phyloP scores from a whole-genome alignment of 148 eudicot species.

The Tetragonia tetragonoides region DNA sequence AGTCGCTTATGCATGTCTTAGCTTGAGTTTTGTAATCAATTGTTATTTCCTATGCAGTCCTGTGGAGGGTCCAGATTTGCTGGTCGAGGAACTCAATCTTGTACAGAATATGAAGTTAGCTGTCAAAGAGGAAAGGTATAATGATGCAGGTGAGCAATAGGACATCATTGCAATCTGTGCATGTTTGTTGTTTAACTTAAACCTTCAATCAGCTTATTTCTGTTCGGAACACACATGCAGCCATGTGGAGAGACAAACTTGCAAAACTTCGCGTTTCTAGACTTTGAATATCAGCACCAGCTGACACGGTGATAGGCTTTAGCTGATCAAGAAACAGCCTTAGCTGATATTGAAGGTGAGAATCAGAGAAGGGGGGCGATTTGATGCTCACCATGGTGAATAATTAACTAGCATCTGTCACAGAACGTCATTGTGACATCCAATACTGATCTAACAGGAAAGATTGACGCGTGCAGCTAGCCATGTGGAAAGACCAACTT shows the following conservation, averaged over 20 bases:
- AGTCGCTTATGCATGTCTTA: not conserved
- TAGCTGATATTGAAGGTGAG: not conserved
- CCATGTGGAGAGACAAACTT: conserved; percentile 69
- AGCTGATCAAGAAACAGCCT: not conserved
- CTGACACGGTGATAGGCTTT: conserved; percentile 6
- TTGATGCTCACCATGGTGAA: not conserved
- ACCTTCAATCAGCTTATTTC: not conserved
- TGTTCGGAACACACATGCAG: conserved; percentile 27
- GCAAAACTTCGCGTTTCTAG: conserved; percentile 32
- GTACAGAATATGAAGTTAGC: conserved; percentile 59
- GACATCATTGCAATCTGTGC: not conserved
- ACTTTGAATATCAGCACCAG: conserved; percentile 11
- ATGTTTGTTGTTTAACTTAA: not conserved
- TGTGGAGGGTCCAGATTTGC: conserved; percentile 60
- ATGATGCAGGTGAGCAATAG: conserved; percentile 61
- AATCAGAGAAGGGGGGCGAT: not conserved
- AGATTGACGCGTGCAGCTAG: not conserved
- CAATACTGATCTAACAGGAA: not conserved
- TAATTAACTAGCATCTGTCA: not conserved
- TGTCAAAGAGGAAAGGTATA: conserved; percentile 67
- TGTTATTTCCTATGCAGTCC: conserved; percentile 43
- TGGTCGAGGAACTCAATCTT: conserved; percentile 55
- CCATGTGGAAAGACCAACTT: no score
- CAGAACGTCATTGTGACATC: not conserved
- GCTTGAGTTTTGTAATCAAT: conserved; percentile 8